These are phyloP conservation scores for Beta lomatogona DNA, from an alignment of 179 eudicot genomes.

Conservation along the genomic window DNA sequence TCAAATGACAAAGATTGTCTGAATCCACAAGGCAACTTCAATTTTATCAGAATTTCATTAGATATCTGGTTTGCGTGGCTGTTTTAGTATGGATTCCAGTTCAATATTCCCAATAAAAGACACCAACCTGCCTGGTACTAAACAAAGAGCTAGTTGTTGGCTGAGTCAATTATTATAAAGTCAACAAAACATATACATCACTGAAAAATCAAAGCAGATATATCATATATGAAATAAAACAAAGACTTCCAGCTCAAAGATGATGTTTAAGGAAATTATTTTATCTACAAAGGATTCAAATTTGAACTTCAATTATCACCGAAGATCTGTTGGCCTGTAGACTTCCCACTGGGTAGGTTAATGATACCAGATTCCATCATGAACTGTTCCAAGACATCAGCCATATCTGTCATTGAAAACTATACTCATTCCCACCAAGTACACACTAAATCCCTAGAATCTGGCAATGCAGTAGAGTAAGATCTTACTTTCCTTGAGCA, in stretches of 20 bases:
- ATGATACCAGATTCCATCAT: conserved; percentile 4
- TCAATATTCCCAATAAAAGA: conserved; percentile 14
- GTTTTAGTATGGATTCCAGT: conserved; percentile 12
- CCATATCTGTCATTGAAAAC: conserved; percentile 6
- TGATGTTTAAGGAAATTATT: conserved; percentile 13
- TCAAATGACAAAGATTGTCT: conserved; percentile 6
- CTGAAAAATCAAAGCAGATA: neutral
- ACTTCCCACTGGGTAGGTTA: conserved; percentile 13
- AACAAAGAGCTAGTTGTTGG: conserved; percentile 25
- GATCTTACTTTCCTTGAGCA: neutral
- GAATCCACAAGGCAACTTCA: conserved; percentile 21
- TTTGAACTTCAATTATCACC: conserved; percentile 12
- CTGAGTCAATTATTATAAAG: conserved; percentile 26
- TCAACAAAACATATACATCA: conserved; percentile 20
- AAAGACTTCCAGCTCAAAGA: conserved; percentile 28
- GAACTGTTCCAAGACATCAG: conserved; percentile 5
- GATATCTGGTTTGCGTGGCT: conserved; percentile 15
- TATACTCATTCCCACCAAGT: neutral
- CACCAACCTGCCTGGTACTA: conserved; percentile 21
- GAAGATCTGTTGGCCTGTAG: conserved; percentile 22
- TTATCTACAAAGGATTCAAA: conserved; percentile 8
- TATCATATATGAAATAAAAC: conserved; percentile 6
- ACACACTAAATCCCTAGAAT: neutral
- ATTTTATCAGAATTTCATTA: neutral
- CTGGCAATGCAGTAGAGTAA: neutral